phyloP scores from a whole-genome alignment of 345 rosid genomes.

The Pugionium cornutum region DNA sequence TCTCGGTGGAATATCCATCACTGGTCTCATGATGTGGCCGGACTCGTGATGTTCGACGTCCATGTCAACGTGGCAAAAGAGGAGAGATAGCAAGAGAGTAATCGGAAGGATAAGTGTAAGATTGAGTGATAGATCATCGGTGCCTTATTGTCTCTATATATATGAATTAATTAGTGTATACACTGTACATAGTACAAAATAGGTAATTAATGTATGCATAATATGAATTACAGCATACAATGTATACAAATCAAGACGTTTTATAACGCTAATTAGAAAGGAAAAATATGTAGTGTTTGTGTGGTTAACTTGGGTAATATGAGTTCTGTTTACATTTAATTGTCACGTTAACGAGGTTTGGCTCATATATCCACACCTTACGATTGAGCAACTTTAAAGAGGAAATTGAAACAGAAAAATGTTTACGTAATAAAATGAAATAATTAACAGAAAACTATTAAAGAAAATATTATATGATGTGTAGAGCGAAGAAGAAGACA shows the following conservation, averaged over 20 bases:
- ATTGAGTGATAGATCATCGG: slow-evolving; percentile 6
- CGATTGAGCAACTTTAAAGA: too few relatives aligned
- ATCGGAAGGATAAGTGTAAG: slow-evolving; percentile 20
- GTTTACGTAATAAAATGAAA: background rate
- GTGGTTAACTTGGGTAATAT: too few relatives aligned
- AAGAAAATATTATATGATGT: background rate
- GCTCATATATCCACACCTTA: background rate
- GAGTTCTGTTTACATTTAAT: too few relatives aligned
- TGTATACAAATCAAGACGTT: background rate
- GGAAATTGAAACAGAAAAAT: too few relatives aligned
- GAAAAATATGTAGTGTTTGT: background rate
- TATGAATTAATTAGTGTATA: background rate
- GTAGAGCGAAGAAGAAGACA: slow-evolving; percentile 12
- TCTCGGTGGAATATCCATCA: slow-evolving; percentile 65
- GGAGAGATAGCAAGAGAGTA: background rate
- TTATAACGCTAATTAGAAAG: background rate
- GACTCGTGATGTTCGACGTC: slow-evolving; percentile 55
- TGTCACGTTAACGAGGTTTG: too few relatives aligned
- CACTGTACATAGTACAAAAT: background rate
- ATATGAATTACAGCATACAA: background rate
- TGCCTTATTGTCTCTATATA: slow-evolving; percentile 17
- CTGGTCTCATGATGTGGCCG: slow-evolving; percentile 36
- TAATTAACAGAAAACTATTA: too few relatives aligned
- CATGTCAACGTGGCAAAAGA: slow-evolving; percentile 38
- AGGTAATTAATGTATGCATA: too few relatives aligned